These are phyloP conservation scores for Hysterangium stoloniferum DNA, from an alignment of 768 basidiomycete species.

Conservation along the genomic window DNA sequence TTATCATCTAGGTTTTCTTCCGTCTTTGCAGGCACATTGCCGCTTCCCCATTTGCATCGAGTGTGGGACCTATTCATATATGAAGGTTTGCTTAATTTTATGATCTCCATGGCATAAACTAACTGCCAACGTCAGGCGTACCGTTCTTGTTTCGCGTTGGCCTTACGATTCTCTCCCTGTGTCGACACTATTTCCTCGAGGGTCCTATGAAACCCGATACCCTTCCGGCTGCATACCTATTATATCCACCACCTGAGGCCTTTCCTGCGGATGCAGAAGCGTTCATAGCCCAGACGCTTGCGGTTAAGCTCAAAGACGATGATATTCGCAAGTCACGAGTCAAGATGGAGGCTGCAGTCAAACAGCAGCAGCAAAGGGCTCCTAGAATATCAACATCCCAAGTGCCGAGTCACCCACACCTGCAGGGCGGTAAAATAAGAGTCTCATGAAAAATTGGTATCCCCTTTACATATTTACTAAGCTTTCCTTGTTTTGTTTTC, in stretches of 20 bases:
- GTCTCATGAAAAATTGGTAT: neutral
- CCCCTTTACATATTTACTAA: too few species aligned
- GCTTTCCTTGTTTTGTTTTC: too few species aligned
- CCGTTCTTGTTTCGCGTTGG: slow-evolving; percentile 70
- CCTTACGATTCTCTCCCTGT: slow-evolving; percentile 52
- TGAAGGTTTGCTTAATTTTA: slow-evolving; percentile 46
- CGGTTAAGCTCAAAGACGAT: slow-evolving; percentile 71
- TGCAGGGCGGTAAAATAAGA: neutral
- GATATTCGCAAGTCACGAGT: slow-evolving; percentile 66
- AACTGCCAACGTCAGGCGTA: slow-evolving; percentile 38
- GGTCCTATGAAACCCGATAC: slow-evolving; percentile 26
- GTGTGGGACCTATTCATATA: slow-evolving; percentile 81
- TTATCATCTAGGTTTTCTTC: slow-evolving; percentile 54
- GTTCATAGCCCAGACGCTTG: slow-evolving; percentile 52
- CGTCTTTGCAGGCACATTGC: slow-evolving; percentile 61
- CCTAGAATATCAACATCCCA: slow-evolving; percentile 1
- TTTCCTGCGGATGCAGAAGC: slow-evolving; percentile 56
- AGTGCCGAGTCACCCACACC: slow-evolving; percentile 4
- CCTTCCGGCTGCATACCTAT: slow-evolving; percentile 40
- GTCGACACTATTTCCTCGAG: slow-evolving; percentile 53
- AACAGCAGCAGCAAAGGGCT: slow-evolving; percentile 33
- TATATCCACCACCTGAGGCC: slow-evolving; percentile 37
- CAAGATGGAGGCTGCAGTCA: slow-evolving; percentile 70
- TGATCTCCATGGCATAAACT: neutral
- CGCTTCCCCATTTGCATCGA: slow-evolving; percentile 56